Evolutionary conservation across 805 yeast species (phyloP).

Genomic region (Monosporozyma aerobia): DNA sequence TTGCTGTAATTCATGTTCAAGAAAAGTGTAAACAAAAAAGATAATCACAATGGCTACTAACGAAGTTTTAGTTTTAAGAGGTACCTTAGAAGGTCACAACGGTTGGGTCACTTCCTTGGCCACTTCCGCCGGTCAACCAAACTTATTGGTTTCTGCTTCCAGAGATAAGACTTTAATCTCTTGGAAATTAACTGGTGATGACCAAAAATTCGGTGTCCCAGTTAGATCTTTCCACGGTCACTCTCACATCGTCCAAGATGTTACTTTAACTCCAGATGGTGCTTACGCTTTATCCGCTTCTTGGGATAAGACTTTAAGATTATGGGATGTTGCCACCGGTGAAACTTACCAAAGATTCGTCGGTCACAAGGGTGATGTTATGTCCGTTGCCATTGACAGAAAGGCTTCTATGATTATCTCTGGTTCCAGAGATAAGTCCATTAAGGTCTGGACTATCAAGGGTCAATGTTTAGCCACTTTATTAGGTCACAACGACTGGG

Average conservation of each 20-base stretch:
- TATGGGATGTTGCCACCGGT: conserved; percentile 96
- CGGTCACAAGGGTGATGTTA: conserved; percentile 96
- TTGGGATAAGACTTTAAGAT: conserved; percentile 98
- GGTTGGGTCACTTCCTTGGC: conserved; percentile 99
- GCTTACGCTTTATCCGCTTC: conserved; percentile 96
- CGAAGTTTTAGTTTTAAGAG: conserved; percentile 99
- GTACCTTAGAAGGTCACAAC: conserved; percentile 95
- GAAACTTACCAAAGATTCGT: conserved; percentile 88
- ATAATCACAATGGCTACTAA: conserved; percentile 48
- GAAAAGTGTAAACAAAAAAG: conserved; percentile 5
- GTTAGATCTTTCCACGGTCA: conserved; percentile 96
- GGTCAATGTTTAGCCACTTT: conserved; percentile 95
- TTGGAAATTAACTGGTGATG: conserved; percentile 96
- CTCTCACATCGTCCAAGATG: conserved; percentile 98
- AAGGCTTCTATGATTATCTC: conserved; percentile 97
- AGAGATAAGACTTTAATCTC: conserved; percentile 98
- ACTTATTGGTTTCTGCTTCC: conserved; percentile 94
- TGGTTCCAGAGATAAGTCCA: conserved; percentile 98
- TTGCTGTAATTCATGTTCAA: background rate
- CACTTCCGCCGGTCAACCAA: conserved; percentile 97
- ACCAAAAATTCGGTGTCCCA: conserved; percentile 95
- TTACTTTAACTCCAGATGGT: conserved; percentile 96
- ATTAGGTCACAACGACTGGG: conserved; percentile 98
- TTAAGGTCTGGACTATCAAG: conserved; percentile 98
- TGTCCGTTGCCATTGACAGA: conserved; percentile 92